A percentile compares a stretch with the other conserved stretches of the same genome.
Conservation (phyloP, 441 rosid species). For the Mallotus japonicus region DNA sequence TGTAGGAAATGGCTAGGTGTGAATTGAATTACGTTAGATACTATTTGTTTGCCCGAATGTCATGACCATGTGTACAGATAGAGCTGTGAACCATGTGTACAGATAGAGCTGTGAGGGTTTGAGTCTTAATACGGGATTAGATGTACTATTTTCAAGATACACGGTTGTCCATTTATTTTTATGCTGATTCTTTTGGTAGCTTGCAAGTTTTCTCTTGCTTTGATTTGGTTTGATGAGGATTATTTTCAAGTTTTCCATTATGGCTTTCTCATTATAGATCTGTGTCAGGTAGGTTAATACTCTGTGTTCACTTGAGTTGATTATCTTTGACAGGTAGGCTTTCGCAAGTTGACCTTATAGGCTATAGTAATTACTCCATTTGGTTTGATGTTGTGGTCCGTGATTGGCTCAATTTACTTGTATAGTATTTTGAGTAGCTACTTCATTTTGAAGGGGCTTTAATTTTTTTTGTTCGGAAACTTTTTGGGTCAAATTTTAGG, state of each 20-base stretch:
- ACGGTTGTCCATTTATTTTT: too few relatives aligned
- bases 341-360: background rate
- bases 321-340: background rate
- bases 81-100: background rate
- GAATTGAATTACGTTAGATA: constrained; percentile 7
- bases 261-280: background rate
- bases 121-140: background rate
- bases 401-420: background rate
- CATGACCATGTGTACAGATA: background rate
- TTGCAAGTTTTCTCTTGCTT: too few relatives aligned
- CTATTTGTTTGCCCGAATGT: background rate
- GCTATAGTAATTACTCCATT: background rate
- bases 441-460: background rate
- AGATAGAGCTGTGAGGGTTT: background rate
- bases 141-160: background rate
- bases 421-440: background rate
- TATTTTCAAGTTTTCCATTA: background rate
- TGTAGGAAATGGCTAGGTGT: background rate
- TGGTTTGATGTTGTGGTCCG: background rate
- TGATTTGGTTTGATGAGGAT: too few relatives aligned
- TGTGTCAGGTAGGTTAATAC: background rate
- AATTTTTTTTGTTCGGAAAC: background rate
- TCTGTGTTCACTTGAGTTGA: background rate
- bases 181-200: too few relatives aligned
- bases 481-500: background rate